Conservation (phyloP, 2,329 filamentous ascomycete species). For the Penicillium sp. region DNA sequence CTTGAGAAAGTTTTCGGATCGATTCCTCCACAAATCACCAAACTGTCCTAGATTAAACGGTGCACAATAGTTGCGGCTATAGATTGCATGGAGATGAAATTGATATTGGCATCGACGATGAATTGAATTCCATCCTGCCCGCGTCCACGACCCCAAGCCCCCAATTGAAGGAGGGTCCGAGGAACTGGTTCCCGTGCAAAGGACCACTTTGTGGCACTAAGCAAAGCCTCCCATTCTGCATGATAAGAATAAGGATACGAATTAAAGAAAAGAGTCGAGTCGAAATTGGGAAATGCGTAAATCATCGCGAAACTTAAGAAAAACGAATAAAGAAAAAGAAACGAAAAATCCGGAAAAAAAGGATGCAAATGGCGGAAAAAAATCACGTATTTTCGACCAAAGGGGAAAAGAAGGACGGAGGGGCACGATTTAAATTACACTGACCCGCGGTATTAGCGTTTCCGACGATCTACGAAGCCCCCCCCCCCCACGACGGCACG, state of each 20-base stretch:
- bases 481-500: conserved; percentile 30
- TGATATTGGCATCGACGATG: no score
- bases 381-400: neutral
- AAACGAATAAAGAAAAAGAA: neutral
- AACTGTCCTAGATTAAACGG: neutral
- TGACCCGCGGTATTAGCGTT: conserved; percentile 19
- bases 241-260: conserved; percentile 9
- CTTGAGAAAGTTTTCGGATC: neutral
- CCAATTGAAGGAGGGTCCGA: conserved; percentile 30
- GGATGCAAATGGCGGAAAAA: conserved; percentile 4
- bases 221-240: conserved; percentile 15
- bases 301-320: neutral
- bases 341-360: conserved; percentile 5
- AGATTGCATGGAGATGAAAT: no score
- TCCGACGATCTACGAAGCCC: conserved; percentile 43
- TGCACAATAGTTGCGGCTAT: no score
- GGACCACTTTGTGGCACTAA: conserved; percentile 20
- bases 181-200: conserved; percentile 35
- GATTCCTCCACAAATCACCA: neutral
- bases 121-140: no score
- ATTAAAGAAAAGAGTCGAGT: neutral
- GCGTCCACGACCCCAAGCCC: conserved; percentile 5
- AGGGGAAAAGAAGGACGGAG: neutral
- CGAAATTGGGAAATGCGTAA: neutral
- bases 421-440: neutral